phyloP scores from a whole-genome alignment of 148 eudicot species.

The Fagopyrum esculentum region DNA sequence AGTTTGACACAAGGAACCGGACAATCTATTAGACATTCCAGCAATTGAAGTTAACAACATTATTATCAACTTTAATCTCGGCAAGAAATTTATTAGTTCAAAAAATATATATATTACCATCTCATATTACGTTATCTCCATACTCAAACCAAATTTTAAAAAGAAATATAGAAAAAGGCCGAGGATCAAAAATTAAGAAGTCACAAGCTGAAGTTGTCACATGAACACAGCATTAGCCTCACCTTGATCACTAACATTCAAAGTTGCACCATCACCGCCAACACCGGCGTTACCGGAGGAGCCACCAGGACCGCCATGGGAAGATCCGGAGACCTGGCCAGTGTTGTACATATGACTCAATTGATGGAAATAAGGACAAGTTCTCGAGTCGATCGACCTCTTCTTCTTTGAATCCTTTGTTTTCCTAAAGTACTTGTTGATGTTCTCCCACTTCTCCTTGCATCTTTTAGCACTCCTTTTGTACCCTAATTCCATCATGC shows the following conservation, averaged over 20 bases:
- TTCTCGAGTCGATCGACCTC: constrained; percentile 77
- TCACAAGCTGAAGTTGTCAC: not conserved
- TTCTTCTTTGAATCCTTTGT: constrained; percentile 82
- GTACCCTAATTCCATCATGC: constrained; percentile 73
- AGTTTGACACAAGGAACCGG: not conserved
- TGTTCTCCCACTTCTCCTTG: constrained; percentile 98
- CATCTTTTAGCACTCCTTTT: constrained; percentile 87
- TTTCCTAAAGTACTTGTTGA: constrained; percentile 89
- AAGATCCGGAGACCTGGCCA: constrained; percentile 18
- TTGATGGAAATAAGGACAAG: constrained; percentile 90
- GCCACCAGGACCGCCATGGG: not conserved
- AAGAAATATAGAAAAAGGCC: not conserved
- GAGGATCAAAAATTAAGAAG: constrained; percentile 8
- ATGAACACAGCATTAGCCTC: constrained; percentile 1
- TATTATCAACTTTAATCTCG: not conserved
- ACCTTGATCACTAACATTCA: not conserved
- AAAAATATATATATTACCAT: not conserved
- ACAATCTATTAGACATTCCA: not conserved
- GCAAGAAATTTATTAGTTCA: not conserved
- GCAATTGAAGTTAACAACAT: not conserved
- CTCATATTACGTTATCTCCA: not conserved
- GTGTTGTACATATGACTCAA: constrained; percentile 56
- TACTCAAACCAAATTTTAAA: not conserved
- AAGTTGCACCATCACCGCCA: not conserved
- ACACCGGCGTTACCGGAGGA: not conserved